Evolutionary conservation across 2,329 filamentous ascomycete genomes (phyloP), one percentile per base, ranked within the genome.

Genomic region (Ambrosiella cleistominuta): DNA sequence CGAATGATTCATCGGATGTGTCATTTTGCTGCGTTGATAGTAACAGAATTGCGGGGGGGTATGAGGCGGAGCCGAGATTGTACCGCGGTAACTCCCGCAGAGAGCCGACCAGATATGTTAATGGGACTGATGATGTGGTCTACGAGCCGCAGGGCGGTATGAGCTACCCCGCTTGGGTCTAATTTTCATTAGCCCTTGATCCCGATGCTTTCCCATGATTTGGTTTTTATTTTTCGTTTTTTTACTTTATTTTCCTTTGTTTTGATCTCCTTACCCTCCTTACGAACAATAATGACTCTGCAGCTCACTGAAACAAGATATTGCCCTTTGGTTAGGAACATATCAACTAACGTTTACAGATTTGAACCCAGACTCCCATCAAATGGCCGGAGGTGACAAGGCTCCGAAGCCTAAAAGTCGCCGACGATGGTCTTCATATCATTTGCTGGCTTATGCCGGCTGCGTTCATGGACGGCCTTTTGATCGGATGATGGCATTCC

Each of bases 11-110:
- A 7, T 27, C 9, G 17, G 40, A 58, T 36, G 4, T 55, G n/a
- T 61, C 59, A 2, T 61, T 61, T 56, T 52, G 55, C 3, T 61
- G 59, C 40, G 27, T 61, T 17, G 59, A 61, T n/a, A 61, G 59
- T 15, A 53, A 58, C 56, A 56, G 36, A 11, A 58, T 61, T 39
- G 49, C 35, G 3, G 35, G 27, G 3, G 58, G 58, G 15, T 13
- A 36, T 3, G 35, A 57, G 49, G 47, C 58, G 6, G 35, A 45
- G 7, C 39, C 49, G 3, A 11, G 15, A 12, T 35, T 57, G 8
- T 60, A 57, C 36, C 15, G 39, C 6, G 8, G 19, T n/a, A 19
- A 19, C 15, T 12, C 35, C 7, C 11, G 0, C 36, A 38, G 27
- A 4, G n/a, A 39, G 40, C 17, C 11, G 27, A 17, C 49, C 9